Percentiles rank a stretch among this genome's conserved stretches.
Evolutionary conservation across 2,329 filamentous ascomycete genomes (phyloP).

Genomic region (Aspergillus candidus): DNA sequence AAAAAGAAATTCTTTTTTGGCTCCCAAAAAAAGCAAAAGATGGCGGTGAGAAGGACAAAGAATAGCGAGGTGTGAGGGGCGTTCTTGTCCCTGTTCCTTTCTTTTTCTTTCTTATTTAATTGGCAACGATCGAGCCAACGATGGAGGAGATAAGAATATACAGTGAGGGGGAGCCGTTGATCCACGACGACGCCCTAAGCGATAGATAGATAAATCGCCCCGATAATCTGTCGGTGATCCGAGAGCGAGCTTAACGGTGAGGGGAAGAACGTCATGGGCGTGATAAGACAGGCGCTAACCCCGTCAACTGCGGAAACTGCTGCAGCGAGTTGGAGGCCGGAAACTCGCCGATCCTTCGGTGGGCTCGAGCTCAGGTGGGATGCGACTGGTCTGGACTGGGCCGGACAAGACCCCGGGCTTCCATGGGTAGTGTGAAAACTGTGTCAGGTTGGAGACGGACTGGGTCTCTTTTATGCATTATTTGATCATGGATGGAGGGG

Average conservation of each 20-base stretch:
- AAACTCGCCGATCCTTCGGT: conserved; percentile 16
- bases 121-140: background rate
- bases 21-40: background rate
- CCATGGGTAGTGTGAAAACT: conserved; percentile 3
- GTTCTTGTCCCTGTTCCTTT: too few species aligned
- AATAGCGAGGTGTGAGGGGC: too few species aligned
- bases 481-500: conserved; percentile 10
- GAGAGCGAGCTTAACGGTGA: conserved; percentile 12
- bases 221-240: background rate
- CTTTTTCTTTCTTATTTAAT: too few species aligned
- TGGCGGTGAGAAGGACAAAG: background rate
- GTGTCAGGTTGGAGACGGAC: conserved; percentile 8
- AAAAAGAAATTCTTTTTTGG: background rate
- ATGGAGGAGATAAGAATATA: conserved; percentile 11
- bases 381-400: background rate
- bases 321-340: conserved; percentile 17
- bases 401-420: conserved; percentile 4
- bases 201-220: conserved; percentile 18
- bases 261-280: conserved; percentile 15
- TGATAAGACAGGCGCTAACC: conserved; percentile 18
- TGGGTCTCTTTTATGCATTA: conserved; percentile 7
- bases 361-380: conserved; percentile 10
- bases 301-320: conserved; percentile 19
- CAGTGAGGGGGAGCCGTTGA: conserved; percentile 6
- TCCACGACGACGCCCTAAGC: conserved; percentile 9